A percentile compares a stretch with the other conserved stretches of the same genome.
Conservation (phyloP, 495 filamentous ascomycete species). For the Aspergillus biplanus region DNA sequence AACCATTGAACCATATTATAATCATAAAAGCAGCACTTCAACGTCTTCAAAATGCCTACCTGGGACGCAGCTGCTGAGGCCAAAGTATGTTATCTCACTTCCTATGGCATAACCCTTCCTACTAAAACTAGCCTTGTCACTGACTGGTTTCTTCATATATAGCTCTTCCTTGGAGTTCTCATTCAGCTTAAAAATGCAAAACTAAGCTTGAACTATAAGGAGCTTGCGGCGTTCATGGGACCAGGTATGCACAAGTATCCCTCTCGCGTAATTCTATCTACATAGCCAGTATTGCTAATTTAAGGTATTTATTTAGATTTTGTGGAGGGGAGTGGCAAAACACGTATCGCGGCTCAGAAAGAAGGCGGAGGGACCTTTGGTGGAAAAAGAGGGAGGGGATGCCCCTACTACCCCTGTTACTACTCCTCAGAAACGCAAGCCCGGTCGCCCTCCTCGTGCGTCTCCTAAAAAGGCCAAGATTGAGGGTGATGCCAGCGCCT, state of each 20-base stretch:
- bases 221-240: slow-evolving; percentile 18
- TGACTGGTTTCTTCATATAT: no score
- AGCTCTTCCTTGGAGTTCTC: slow-evolving; percentile 22
- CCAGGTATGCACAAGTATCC: no score
- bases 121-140: no score
- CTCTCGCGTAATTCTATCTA: no score
- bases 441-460: neutral
- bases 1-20: no score
- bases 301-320: no score
- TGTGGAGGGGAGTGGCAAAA: no score
- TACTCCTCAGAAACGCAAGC: slow-evolving; percentile 10
- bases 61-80: slow-evolving; percentile 18
- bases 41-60: slow-evolving; percentile 2
- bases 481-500: neutral
- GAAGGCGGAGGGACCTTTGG: no score
- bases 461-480: slow-evolving; percentile 3
- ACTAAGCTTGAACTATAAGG: slow-evolving; percentile 9
- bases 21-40: no score
- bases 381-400: no score
- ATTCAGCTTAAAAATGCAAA: slow-evolving; percentile 18
- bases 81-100: slow-evolving; percentile 5
- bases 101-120: neutral
- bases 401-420: neutral
- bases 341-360: no score
- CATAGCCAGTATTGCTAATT: no score